Base-by-base conservation (phyloP, 106 monocot genomes). In the Chionographis japonica region DNA sequence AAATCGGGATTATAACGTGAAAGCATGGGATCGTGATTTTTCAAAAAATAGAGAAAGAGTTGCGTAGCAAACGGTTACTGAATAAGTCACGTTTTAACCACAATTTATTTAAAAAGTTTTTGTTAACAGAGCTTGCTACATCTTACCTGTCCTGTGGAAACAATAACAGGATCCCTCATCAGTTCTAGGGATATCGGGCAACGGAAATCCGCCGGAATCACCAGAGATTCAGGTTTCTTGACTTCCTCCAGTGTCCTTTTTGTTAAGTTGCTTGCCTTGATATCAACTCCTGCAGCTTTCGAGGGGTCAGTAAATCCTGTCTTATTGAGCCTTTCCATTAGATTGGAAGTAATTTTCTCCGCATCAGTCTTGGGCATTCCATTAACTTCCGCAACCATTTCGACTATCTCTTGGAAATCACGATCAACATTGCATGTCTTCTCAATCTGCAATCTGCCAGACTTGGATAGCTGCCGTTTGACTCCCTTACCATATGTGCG, bases 141-240 rank as follows among this genome's bases (percentile, higher is more conserved):
- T 36, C 50, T 54, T 65, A 90, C 89, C 85, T 90, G 89, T 19
- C 89, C 85, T 3, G 86, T 90, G 8, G 85, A 80, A 15, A 90
- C 86, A 65, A 86, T 90, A 58, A 83, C 85, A 54, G 89, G 89
- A 78, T 90, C 85, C 51, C 77, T 82, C 85, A 90, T 90, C 50
- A 86, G 72, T 54, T 90, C 89, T 40, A 90, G 75, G 14, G 89
- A 86, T 63, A 86, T 86, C 59, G 89, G 86, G 74, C 89, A 86
- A 14, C 65, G 73, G 35, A 90, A 90, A 75, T 86, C 89, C 54
- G 86, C 80, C 19, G 85, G 89, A 56, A 86, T 83, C 53, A 67
- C 74, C 15, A 73, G n/a, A 13, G 69, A 46, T 63, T 83, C 85
- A 53, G 61, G 39, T 71, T 69, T 80, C 74, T 88, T 81, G 17